phyloP scores from a whole-genome alignment of 2,329 filamentous ascomycete genomes.

The Cucurbitaria berberidis region DNA sequence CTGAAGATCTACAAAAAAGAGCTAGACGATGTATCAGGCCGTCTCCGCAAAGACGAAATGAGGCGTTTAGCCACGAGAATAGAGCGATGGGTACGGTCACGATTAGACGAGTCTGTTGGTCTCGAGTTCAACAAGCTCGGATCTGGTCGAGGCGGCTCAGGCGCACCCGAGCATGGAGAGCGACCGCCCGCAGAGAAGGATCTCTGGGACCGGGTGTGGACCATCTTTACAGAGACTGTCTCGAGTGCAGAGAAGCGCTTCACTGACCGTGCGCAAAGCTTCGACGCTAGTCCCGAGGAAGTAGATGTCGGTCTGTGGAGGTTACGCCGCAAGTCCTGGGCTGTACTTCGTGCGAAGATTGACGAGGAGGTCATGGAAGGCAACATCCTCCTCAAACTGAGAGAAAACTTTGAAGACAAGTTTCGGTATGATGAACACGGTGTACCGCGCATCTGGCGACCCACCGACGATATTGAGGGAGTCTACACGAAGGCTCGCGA shows the following conservation, averaged over 20 bases:
- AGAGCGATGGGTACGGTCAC: slow-evolving; percentile 90
- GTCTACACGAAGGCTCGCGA: slow-evolving; percentile 91
- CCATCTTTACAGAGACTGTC: slow-evolving; percentile 80
- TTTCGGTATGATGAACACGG: slow-evolving; percentile 97
- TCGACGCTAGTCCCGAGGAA: slow-evolving; percentile 89
- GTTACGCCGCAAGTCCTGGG: slow-evolving; percentile 92
- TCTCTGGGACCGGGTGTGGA: slow-evolving; percentile 96
- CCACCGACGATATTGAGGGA: slow-evolving; percentile 95
- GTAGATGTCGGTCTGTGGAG: slow-evolving; percentile 93
- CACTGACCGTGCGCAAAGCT: slow-evolving; percentile 86
- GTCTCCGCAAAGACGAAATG: slow-evolving; percentile 94
- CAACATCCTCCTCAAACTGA: slow-evolving; percentile 90
- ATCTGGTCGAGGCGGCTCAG: slow-evolving; percentile 81
- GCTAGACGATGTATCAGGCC: slow-evolving; percentile 83
- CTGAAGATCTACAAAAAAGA: slow-evolving; percentile 84
- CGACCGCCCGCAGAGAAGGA: slow-evolving; percentile 77
- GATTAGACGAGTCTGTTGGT: slow-evolving; percentile 84
- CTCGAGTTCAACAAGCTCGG: slow-evolving; percentile 96
- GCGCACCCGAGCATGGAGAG: slow-evolving; percentile 78
- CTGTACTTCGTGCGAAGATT: slow-evolving; percentile 84
- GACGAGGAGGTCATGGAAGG: slow-evolving; percentile 99
- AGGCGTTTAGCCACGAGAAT: slow-evolving; percentile 86
- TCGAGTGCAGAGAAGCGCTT: slow-evolving; percentile 85
- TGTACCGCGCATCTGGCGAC: slow-evolving; percentile 95
- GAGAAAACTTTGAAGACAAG: slow-evolving; percentile 99